Evolutionary conservation across 139 green algal species (phyloP).

Genomic region (Chlamydomonas urium): DNA sequence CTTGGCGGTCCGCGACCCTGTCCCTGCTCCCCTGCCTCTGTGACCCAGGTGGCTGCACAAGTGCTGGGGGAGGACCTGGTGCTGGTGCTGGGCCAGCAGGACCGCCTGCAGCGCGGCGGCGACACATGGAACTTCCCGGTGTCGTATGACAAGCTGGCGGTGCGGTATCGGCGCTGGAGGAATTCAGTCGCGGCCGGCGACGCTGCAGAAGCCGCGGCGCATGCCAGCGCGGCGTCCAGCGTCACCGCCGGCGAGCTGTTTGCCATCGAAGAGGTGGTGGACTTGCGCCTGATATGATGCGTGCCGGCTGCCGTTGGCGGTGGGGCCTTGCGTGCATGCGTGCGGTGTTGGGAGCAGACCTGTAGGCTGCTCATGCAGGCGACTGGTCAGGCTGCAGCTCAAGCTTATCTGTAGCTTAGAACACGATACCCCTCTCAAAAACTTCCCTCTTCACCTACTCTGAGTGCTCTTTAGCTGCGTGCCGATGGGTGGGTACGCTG

Average conservation of each 20-base stretch:
- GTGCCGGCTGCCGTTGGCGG: no score
- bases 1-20: background rate
- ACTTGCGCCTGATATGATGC: no score
- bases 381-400: no score
- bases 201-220: background rate
- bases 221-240: background rate
- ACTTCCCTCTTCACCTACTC: no score
- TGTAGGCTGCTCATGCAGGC: no score
- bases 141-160: slow-evolving; percentile 95
- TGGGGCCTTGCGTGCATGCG: no score
- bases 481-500: no score
- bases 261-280: slow-evolving; percentile 5
- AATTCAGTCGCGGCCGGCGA: background rate
- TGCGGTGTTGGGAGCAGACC: no score
- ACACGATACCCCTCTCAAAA: no score
- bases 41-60: slow-evolving; percentile 52
- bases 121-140: slow-evolving; percentile 92
- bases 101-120: slow-evolving; percentile 77
- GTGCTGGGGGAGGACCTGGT: slow-evolving; percentile 96
- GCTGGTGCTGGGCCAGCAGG: slow-evolving; percentile 94
- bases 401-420: no score
- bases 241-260: slow-evolving; percentile 14
- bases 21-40: no score
- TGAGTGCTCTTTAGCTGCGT: no score
- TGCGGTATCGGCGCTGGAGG: slow-evolving; percentile 72